Evolutionary conservation across 305 asterid species (phyloP).

Genomic region (Ajuga reptans): DNA sequence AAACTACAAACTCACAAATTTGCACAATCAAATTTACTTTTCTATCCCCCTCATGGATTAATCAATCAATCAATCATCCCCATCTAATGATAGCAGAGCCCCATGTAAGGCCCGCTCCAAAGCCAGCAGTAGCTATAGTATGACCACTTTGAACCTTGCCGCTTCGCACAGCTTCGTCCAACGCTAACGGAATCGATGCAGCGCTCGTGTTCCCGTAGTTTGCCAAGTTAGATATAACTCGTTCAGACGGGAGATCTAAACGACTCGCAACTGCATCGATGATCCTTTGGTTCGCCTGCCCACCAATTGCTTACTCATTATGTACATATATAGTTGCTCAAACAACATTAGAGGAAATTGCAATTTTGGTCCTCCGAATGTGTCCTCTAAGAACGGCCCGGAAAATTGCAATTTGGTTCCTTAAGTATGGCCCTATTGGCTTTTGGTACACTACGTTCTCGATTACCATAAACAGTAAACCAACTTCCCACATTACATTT

Average conservation of each 20-base stretch:
- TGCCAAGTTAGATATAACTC: conserved; percentile 77
- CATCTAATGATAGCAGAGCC: conserved; percentile 83
- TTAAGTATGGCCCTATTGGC: neutral
- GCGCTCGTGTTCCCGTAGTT: conserved; percentile 89
- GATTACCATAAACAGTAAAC: neutral
- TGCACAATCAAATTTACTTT: neutral
- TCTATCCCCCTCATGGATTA: neutral
- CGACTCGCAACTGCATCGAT: conserved; percentile 83
- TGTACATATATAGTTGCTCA: neutral
- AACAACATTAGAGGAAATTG: too few species aligned
- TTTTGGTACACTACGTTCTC: neutral
- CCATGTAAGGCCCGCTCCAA: conserved; percentile 98
- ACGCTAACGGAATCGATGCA: conserved; percentile 84
- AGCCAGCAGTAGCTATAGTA: conserved; percentile 84
- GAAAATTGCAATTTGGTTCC: neutral
- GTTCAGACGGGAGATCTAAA: conserved; percentile 54
- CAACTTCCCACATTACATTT: neutral
- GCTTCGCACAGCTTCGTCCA: conserved; percentile 84
- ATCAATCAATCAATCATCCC: conserved; percentile 42
- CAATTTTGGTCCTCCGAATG: too few species aligned
- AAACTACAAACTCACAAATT: conserved; percentile 19
- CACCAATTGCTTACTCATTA: neutral
- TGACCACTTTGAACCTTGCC: conserved; percentile 75
- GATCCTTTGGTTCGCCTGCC: conserved; percentile 88
- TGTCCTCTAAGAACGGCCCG: too few species aligned